Evolutionary conservation across 208 protist genomes (phyloP).

Genomic region (Acanthamoeba castellanii): DNA sequence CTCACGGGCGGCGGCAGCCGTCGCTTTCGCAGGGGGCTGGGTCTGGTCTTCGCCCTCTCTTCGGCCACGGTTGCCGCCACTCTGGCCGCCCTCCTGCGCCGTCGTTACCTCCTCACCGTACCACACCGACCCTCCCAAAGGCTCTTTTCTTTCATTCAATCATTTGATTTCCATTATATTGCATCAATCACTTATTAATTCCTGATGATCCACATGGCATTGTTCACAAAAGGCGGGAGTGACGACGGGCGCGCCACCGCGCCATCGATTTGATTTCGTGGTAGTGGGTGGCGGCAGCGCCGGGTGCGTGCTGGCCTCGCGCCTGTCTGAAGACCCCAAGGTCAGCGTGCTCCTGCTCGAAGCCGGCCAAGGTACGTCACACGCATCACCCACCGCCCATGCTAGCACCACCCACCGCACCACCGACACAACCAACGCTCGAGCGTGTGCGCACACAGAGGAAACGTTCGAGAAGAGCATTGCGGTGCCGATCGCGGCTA

Average conservation of each 20-base stretch:
- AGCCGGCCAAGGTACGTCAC: conserved; percentile 25
- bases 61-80: background rate
- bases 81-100: background rate
- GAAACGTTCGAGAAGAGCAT: conserved; percentile 32
- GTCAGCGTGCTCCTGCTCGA: conserved; percentile 70
- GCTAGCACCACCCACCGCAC: too few relatives aligned
- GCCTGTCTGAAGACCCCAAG: conserved; percentile 69
- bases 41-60: conserved; percentile 1
- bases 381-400: background rate
- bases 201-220: background rate
- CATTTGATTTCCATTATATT: background rate
- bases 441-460: background rate
- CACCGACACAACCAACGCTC: background rate
- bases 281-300: conserved; percentile 60
- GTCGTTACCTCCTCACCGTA: conserved; percentile 4
- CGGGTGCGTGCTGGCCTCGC: conserved; percentile 55
- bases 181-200: background rate
- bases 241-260: background rate
- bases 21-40: background rate
- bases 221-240: background rate
- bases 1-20: background rate
- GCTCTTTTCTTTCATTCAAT: background rate
- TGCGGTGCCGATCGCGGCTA: conserved; percentile 60
- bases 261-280: conserved; percentile 44
- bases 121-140: too few relatives aligned